phyloP scores from a whole-genome alignment of 2,329 filamentous ascomycete species.

The Lasiodiplodia hormozganensis region DNA sequence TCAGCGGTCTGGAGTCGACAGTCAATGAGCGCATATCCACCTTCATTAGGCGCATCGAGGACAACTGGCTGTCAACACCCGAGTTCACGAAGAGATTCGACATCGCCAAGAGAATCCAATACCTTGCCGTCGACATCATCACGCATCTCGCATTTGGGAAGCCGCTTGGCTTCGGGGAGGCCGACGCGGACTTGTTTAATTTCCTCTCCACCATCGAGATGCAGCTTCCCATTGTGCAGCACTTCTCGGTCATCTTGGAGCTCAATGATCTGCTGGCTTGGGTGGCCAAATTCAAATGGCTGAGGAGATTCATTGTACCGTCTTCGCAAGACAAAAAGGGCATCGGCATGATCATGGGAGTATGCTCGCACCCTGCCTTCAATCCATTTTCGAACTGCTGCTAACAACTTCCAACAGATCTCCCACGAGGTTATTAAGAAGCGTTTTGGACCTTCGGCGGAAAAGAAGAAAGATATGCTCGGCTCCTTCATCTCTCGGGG shows the following conservation, averaged over 20 bases:
- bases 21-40: slow-evolving; percentile 40
- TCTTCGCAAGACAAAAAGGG: slow-evolving; percentile 20
- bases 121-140: slow-evolving; percentile 52
- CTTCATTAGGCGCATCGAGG: slow-evolving; percentile 4
- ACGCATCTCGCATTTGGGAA: slow-evolving; percentile 51
- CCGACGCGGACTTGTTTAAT: slow-evolving; percentile 55
- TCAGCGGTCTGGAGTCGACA: slow-evolving; percentile 44
- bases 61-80: slow-evolving; percentile 37
- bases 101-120: slow-evolving; percentile 45
- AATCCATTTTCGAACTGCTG: too few relatives aligned
- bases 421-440: slow-evolving; percentile 54
- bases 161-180: slow-evolving; percentile 57
- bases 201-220: slow-evolving; percentile 49
- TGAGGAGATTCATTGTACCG: neutral
- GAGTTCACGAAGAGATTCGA: slow-evolving; percentile 42
- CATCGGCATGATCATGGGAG: slow-evolving; percentile 33
- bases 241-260: slow-evolving; percentile 14
- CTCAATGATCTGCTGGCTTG: neutral
- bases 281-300: neutral
- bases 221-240: slow-evolving; percentile 5
- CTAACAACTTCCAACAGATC: neutral
- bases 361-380: neutral
- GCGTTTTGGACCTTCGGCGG: slow-evolving; percentile 54
- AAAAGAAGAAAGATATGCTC: slow-evolving; percentile 59
- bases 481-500: slow-evolving; percentile 56